Conservation (phyloP, 176 grass and related monocot genomes). For the Eleusine indica region DNA sequence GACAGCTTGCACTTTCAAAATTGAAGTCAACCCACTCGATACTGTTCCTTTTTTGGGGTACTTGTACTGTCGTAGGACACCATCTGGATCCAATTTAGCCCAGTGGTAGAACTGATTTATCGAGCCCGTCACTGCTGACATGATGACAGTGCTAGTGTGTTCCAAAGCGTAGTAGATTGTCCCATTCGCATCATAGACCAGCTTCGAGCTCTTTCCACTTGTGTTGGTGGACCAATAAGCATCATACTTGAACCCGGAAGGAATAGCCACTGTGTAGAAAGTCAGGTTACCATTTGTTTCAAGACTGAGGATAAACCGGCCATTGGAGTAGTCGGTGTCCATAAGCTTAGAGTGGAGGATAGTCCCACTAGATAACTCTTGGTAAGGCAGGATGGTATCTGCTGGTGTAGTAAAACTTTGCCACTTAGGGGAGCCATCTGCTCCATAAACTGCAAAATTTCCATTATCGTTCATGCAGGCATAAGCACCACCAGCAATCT, state of each 20-base stretch:
- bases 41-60: no score
- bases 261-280: no score
- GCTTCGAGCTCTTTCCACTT: no score
- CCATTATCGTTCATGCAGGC: constrained; percentile 56
- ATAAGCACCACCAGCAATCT: constrained; percentile 16
- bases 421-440: constrained; percentile 36
- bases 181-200: constrained; percentile 41
- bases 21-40: no score
- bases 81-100: constrained; percentile 57
- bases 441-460: constrained; percentile 46
- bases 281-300: background rate
- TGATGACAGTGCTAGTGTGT: no score
- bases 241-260: no score
- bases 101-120: constrained; percentile 45
- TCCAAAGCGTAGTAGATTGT: no score
- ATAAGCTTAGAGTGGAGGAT: no score
- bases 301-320: constrained; percentile 42
- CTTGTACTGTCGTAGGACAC: constrained; percentile 41
- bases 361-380: no score
- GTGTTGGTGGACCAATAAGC: no score
- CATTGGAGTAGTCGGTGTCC: constrained; percentile 47
- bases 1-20: no score
- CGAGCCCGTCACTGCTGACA: no score
- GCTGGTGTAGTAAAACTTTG: constrained; percentile 43
- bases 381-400: constrained; percentile 54